Evolutionary conservation across 2,329 filamentous ascomycete genomes (phyloP), one percentile per base, ranked within the genome.

Genomic region (Capronia americana): DNA sequence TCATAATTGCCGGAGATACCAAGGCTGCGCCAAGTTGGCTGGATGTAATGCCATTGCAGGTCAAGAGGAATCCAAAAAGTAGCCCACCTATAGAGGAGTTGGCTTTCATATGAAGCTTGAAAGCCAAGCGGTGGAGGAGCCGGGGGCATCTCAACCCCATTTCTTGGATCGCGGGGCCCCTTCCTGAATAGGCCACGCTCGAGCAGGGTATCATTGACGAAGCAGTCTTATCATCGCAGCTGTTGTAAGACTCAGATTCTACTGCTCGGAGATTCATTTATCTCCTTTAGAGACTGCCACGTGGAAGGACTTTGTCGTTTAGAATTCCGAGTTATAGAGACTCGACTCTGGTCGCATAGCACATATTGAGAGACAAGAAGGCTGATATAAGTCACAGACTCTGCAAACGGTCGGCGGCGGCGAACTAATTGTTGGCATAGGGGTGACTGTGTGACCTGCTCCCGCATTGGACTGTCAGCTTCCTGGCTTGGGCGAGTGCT

Each of bases 1-100:
- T 44, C 38, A 44, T 44, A 44, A 44, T n/a, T 44, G 38, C 38
- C 38, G 38, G 38, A 44, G 17, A n/a, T 44, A 44, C 38, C 38
- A 44, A 44, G 38, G 38, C 38, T 44, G 38, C 38, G 38, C 38
- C 38, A 44, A 44, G 38, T 44, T 44, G 38, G 38, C 38, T 44
- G 17, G 38, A 8, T 44, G 38, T 44, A n/a, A 44, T 44, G 38
- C 20, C 14, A 44, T n/a, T 4, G 20, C 38, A n/a, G 38, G 38
- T 44, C 38, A 44, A 44, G 14, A 44, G 6, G 38, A 44, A n/a
- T n/a, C 14, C 17, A 44, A n/a, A 20, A n/a, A 6, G 4, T 8
- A 44, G 7, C 38, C 38, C 38, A 44, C 38, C 38, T 44, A 44
- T 44, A 7, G 38, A 44, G 38, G 6, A 20, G 14, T 44, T 6